Evolutionary conservation across 176 grass and related monocot genomes (phyloP), one percentile per base, ranked within the genome.

Genomic region (Melocanna baccifera): DNA sequence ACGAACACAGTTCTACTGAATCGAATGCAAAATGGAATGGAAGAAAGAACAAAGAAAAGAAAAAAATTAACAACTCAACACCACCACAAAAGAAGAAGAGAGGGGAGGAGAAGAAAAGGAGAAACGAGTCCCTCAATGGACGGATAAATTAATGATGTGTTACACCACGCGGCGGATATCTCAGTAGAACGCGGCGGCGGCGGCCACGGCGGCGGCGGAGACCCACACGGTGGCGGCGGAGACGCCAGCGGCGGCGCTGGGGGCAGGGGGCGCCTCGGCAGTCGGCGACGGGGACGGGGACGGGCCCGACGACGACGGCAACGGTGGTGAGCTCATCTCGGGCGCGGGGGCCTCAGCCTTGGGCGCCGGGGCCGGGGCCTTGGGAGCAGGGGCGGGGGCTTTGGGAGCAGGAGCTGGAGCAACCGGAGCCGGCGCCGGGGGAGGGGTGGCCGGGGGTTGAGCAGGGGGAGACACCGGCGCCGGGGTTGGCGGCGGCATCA

Each of bases 161-260:
- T 62, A 78, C 58, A 45, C 14, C 65, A 28, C 20, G 66, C 36
- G 15, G 28, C 56, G 39, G 84, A 67, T 68, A 68, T 70, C 85
- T 87, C 85, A 84, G 81, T 87, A 92, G 87, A 87, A 89, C 18
- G 62, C 59, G 53, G 87, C 90, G 43, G 64, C 90, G 69, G 63
- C 69, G 29, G 78, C 90, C 56, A 73, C 41, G 86, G 86, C 79
- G 19, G 62, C 90, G 36, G 79, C 79, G 43, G 75, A 84, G 67
- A 0, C 58, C 79, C 73, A 89, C 68, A 63, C 75, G 69, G 86
- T 73, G 78, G 78, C 77, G 29, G 87, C 73, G 61, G 84, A 71
- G 73, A 83, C 87, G 69, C 25, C 55, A 61, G 69, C 40, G 69
- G 86, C 86, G 53, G 87, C 84, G 88, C 47, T 73, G 73, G 79